Conservation (phyloP, 163 green algal species). For the Chlorella variabilis region DNA sequence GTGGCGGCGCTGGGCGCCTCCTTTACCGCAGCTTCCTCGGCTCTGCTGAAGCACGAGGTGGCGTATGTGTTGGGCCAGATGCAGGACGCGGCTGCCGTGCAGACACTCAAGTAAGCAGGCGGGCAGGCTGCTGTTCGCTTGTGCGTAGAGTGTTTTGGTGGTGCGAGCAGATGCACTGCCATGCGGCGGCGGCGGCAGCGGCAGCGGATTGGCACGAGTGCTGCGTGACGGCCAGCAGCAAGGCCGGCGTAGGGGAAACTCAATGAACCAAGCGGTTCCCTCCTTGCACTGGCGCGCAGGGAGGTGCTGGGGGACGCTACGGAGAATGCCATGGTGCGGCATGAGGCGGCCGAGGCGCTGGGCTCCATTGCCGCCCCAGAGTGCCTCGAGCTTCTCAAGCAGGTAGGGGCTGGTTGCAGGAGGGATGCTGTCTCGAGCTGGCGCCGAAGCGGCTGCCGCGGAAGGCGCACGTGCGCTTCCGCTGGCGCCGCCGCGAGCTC, state of each 20-base stretch:
- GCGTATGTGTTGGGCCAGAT: slow-evolving; percentile 99
- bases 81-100: slow-evolving; percentile 73
- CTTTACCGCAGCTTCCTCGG: slow-evolving; percentile 59
- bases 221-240: no score
- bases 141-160: no score
- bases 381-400: slow-evolving; percentile 60
- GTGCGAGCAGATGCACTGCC: no score
- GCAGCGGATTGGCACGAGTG: no score
- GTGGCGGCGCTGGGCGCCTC: slow-evolving; percentile 76
- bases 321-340: slow-evolving; percentile 96
- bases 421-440: no score
- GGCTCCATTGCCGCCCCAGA: slow-evolving; percentile 78
- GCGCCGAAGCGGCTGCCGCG: no score
- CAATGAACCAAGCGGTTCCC: no score
- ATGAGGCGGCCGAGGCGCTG: slow-evolving; percentile 97
- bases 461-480: no score
- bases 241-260: no score
- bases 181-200: no score
- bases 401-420: background rate
- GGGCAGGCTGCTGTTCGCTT: background rate
- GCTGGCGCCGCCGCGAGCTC: no score
- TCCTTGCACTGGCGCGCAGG: no score
- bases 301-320: slow-evolving; percentile 59
- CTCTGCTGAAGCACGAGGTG: slow-evolving; percentile 99
- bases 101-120: slow-evolving; percentile 49